Evolutionary conservation across 2,329 filamentous ascomycete species (phyloP), one percentile per base, ranked within the genome.

Genomic region (Colletotrichum orbiculare): DNA sequence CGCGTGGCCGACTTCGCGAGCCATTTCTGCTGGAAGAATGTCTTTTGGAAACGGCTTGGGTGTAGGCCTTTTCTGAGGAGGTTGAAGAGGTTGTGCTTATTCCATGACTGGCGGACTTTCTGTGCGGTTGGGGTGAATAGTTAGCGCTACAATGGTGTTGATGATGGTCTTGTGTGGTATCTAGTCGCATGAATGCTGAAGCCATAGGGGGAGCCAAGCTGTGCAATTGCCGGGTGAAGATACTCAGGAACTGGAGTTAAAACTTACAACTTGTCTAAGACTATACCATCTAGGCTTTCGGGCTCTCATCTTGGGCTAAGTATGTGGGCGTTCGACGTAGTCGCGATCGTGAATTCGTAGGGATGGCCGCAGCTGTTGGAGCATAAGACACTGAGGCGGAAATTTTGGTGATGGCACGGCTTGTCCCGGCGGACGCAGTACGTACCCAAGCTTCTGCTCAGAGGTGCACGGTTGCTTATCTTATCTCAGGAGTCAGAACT

Each of bases 1-100:
- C 96, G 90, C 46, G 93, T 88, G 69, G 89, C 78, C 25, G 94
- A 89, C 80, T 99, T 99, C 73, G 95, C 92, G 2, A 81, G 79
- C 95, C 95, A 99, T 90, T 99, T 99, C 81, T 98, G 95, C 84
- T 98, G 95, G 86, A 97, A 99, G 81, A 96, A 96, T 48, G 94
- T 97, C 67, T 81, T 79, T 54, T 71, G 71, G 13, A 75, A 73
- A 17, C 69, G 73, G 64, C 81, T 78, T 13, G 71, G 74, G 15
- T 85, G 86, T 2, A 77, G 73, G 47, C 73, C 79, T 39, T 87
- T 73, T 70, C 86, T 85, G 54, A 83, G 81, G 69, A 99, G 81
- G 81, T 97, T 97, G 87, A 92, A 99, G 69, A 99, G 85, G 76
- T 97, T 97, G 85, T 93, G 94, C 82, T 97, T 97, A 84, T 93